Evolutionary conservation across 805 yeast genomes (phyloP), one percentile per base, ranked within the genome.

Genomic region (Nakazawaea ernobii): DNA sequence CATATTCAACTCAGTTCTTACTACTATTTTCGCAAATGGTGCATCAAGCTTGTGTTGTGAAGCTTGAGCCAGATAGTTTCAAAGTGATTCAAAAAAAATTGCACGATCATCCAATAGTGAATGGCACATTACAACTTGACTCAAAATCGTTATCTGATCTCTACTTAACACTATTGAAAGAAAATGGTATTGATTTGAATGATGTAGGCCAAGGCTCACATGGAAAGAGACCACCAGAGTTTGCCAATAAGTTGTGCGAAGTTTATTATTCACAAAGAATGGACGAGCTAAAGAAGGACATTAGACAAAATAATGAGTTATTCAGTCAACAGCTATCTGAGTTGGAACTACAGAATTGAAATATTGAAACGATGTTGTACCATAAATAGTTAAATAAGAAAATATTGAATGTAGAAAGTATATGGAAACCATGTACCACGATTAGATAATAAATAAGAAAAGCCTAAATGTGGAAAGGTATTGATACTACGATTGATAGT

Each of bases 11-110:
- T 3, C 63, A 62, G 49, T 51, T 60, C 11, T 52, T 59, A 29
- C 55, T 65, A 29, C 57, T 65, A 9, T 52, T 65, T 3, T 55
- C 60, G n/a, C 69, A 65, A 49, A 45, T 54, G 24, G 48, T 63
- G 5, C 56, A 60, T 39, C 66, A 50, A 32, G 42, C 51, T 39
- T 32, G 54, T 36, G 27, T 54, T 51, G 29, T 5, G 45, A 48
- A 49, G 52, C 45, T 52, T 8, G 14, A 43, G 15, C 47, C 49
- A 24, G 38, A 50, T 32, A 41, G 52, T 3, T 39, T 47, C 11
- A 48, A 38, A 27, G 39, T 48, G 4, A 44, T 64, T 6, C 27
- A 53, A 14, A 20, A 40, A 7, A 48, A 44, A 39, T 49, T 63
- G 36, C 50, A 46, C 7, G 36, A 43, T 1, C 68, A 65, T 49